Evolutionary conservation across 108 stramenopile genomes (phyloP).

Genomic region (Discostella pseudostelligera): DNA sequence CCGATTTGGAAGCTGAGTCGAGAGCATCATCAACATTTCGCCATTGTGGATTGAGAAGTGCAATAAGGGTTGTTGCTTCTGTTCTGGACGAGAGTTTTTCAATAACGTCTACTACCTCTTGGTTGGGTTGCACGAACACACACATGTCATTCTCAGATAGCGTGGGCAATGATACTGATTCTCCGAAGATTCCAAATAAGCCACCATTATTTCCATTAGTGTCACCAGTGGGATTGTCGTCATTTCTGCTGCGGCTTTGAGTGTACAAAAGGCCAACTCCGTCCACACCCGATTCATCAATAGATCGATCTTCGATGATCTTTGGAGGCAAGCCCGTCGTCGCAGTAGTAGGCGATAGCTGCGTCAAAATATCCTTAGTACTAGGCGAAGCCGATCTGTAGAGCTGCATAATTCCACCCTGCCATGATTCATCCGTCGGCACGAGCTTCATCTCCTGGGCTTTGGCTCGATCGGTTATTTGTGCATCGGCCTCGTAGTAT

Average conservation of each 20-base stretch:
- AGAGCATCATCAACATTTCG: slow-evolving; percentile 84
- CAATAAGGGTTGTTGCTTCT: slow-evolving; percentile 41
- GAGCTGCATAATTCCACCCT: slow-evolving; percentile 90
- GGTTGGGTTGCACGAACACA: slow-evolving; percentile 80
- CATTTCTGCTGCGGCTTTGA: slow-evolving; percentile 33
- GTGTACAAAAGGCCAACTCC: slow-evolving; percentile 79
- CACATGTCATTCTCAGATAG: slow-evolving; percentile 57
- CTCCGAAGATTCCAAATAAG: slow-evolving; percentile 36
- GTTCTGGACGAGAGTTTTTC: slow-evolving; percentile 50
- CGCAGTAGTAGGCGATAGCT: slow-evolving; percentile 36
- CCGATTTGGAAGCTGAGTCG: slow-evolving; percentile 63
- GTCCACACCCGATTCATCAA: slow-evolving; percentile 89
- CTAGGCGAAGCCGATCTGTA: slow-evolving; percentile 76
- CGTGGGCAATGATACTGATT: slow-evolving; percentile 34
- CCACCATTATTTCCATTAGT: slow-evolving; percentile 4
- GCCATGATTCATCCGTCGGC: slow-evolving; percentile 88
- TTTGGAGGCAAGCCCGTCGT: slow-evolving; percentile 65
- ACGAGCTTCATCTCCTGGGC: slow-evolving; percentile 52
- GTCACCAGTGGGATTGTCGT: neutral
- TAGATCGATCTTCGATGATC: slow-evolving; percentile 75
- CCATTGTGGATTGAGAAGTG: slow-evolving; percentile 88
- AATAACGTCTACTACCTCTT: slow-evolving; percentile 70
- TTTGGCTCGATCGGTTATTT: slow-evolving; percentile 5
- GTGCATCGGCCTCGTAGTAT: slow-evolving; percentile 59
- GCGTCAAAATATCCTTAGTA: slow-evolving; percentile 56